Evolutionary conservation across 257 asterid genomes (phyloP).

Genomic region (Salvia miltiorrhiza): DNA sequence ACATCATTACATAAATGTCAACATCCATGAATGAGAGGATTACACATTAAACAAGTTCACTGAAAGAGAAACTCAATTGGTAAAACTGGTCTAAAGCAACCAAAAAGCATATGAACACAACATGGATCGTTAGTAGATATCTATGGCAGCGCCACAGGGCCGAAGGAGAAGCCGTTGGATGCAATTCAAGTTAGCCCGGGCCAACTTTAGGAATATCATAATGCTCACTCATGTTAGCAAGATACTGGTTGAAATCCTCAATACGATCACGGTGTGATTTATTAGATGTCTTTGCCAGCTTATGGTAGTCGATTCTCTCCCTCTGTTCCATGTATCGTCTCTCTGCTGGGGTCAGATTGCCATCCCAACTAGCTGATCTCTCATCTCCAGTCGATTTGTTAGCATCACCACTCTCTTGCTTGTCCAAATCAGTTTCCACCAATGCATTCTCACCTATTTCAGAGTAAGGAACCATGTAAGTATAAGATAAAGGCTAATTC

Average conservation of each 20-base stretch:
- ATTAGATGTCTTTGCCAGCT: conserved; percentile 81
- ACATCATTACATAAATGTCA: neutral
- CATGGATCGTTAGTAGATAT: neutral
- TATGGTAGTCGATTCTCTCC: conserved; percentile 57
- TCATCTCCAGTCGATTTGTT: conserved; percentile 38
- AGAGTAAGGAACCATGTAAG: neutral
- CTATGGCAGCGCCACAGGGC: neutral
- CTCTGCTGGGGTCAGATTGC: conserved; percentile 85
- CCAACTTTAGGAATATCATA: conserved; percentile 97
- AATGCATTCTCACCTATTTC: conserved; percentile 46
- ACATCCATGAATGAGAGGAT: neutral
- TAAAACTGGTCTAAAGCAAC: neutral
- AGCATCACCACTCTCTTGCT: conserved; percentile 54
- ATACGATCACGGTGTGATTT: conserved; percentile 96
- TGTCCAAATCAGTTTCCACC: conserved; percentile 28
- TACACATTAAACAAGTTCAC: neutral
- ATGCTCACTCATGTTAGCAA: conserved; percentile 98
- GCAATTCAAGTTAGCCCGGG: conserved; percentile 60
- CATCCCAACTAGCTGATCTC: conserved; percentile 47
- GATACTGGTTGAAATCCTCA: conserved; percentile 91
- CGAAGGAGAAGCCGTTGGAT: neutral
- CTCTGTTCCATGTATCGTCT: conserved; percentile 90
- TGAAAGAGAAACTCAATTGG: neutral
- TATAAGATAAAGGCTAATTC: too few species aligned
- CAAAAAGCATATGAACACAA: neutral